A percentile compares a stretch with the other conserved stretches of the same genome.
Evolutionary conservation across 805 yeast genomes (phyloP).

Genomic region (Yarrowia alimentaria): DNA sequence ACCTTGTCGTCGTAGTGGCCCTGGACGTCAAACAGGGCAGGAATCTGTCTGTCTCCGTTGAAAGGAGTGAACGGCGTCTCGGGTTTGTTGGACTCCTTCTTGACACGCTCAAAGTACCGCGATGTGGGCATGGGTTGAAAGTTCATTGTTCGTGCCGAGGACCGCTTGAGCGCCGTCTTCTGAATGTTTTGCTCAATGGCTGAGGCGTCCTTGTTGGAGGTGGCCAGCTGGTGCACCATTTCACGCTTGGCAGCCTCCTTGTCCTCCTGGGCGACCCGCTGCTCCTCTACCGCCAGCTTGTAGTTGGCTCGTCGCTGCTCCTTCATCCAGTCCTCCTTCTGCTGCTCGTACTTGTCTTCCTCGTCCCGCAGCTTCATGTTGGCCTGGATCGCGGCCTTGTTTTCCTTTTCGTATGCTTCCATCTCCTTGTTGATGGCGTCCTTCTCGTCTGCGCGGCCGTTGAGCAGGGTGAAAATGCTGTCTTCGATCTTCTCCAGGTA

Average conservation of each 20-base stretch:
- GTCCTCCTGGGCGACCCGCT: constrained; percentile 49
- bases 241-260: constrained; percentile 51
- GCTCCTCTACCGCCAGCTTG: constrained; percentile 54
- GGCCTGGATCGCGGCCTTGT: constrained; percentile 70
- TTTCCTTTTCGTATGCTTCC: constrained; percentile 63
- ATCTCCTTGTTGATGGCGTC: constrained; percentile 51
- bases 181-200: constrained; percentile 54
- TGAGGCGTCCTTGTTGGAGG: constrained; percentile 46
- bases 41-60: constrained; percentile 75
- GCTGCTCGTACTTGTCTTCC: constrained; percentile 61
- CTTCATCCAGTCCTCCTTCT: constrained; percentile 57
- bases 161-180: constrained; percentile 56
- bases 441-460: constrained; percentile 69
- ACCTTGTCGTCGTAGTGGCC: constrained; percentile 63
- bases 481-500: constrained; percentile 84
- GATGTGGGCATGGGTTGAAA: constrained; percentile 26
- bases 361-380: constrained; percentile 72
- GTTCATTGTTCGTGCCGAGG: constrained; percentile 55
- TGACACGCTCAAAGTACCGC: constrained; percentile 45
- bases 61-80: constrained; percentile 86
- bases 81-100: constrained; percentile 41
- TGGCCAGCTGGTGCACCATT: constrained; percentile 52
- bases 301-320: constrained; percentile 55
- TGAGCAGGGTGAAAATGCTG: constrained; percentile 70
- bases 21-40: constrained; percentile 50